Conservation (phyloP, 2,329 filamentous ascomycete species). For the Microthyrium microscopicum region DNA sequence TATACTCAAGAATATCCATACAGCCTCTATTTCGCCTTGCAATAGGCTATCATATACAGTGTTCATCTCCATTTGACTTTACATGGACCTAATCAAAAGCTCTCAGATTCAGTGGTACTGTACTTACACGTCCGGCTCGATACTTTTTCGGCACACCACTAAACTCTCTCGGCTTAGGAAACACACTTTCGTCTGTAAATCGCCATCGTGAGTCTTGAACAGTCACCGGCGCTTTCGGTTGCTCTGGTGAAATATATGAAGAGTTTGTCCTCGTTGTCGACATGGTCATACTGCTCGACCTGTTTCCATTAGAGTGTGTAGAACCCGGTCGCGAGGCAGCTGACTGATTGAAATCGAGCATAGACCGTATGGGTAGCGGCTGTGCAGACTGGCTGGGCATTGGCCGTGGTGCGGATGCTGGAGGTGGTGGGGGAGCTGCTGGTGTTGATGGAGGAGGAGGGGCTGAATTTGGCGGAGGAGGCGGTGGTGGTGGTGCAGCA, state of each 20-base stretch:
- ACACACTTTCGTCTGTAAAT: slow-evolving; percentile 64
- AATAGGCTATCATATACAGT: too few species aligned
- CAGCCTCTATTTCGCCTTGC: too few species aligned
- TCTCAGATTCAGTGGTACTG: slow-evolving; percentile 74
- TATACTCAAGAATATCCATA: too few species aligned
- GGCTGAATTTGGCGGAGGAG: slow-evolving; percentile 9
- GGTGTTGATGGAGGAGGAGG: slow-evolving; percentile 18
- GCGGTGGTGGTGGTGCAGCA: slow-evolving; percentile 10
- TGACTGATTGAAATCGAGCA: slow-evolving; percentile 48
- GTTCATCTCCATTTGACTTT: too few species aligned
- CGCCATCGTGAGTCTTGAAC: slow-evolving; percentile 72
- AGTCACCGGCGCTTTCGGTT: slow-evolving; percentile 10
- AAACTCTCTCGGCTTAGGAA: slow-evolving; percentile 78
- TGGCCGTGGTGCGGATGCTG: slow-evolving; percentile 18
- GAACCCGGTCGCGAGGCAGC: slow-evolving; percentile 45
- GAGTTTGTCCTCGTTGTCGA: slow-evolving; percentile 10
- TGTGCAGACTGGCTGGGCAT: slow-evolving; percentile 15
- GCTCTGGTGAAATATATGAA: slow-evolving; percentile 13
- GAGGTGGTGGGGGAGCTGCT: slow-evolving; percentile 17
- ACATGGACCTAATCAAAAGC: slow-evolving; percentile 30
- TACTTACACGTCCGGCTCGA: slow-evolving; percentile 80
- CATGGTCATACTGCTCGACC: slow-evolving; percentile 8
- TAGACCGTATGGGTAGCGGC: slow-evolving; percentile 35
- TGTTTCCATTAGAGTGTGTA: slow-evolving; percentile 35
- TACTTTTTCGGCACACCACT: slow-evolving; percentile 60